These are phyloP conservation scores for Penicillium paxilli DNA, from an alignment of 495 filamentous ascomycete genomes.

Conservation along the genomic window DNA sequence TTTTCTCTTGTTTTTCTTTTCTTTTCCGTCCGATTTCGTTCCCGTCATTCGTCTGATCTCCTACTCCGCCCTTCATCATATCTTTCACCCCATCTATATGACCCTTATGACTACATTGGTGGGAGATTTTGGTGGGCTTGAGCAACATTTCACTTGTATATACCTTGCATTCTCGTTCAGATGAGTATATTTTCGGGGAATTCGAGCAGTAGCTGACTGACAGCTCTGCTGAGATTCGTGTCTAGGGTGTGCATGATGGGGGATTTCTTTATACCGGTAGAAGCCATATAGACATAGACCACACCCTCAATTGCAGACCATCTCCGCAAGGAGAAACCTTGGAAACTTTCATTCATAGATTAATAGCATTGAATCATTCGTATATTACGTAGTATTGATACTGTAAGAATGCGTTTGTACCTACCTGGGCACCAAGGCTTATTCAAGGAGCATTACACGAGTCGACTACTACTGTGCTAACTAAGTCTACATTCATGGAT, in stretches of 20 bases:
- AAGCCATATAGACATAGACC: conserved; percentile 25
- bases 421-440: too few species aligned
- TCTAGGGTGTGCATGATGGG: conserved; percentile 14
- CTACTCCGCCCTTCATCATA: conserved; percentile 12
- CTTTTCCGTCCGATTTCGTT: conserved; percentile 3
- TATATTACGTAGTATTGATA: too few species aligned
- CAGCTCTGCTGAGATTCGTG: not conserved
- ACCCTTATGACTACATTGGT: conserved; percentile 15
- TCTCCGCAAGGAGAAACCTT: conserved; percentile 15
- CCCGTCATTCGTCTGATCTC: conserved; percentile 21
- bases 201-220: not conserved
- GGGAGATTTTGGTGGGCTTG: conserved; percentile 12
- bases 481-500: not conserved
- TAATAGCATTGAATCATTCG: too few species aligned
- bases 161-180: conserved; percentile 25
- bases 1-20: conserved; percentile 19
- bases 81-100: conserved; percentile 9
- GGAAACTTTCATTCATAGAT: not conserved
- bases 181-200: conserved; percentile 2
- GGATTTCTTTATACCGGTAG: conserved; percentile 11
- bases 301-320: conserved; percentile 21
- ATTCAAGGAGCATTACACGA: not conserved
- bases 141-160: conserved; percentile 26
- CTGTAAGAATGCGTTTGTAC: too few species aligned
- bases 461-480: too few species aligned